Percentiles rank a stretch among this genome's conserved stretches.
Conservation (phyloP, 176 grass and related monocot species). For the Tillandsia leiboldiana region DNA sequence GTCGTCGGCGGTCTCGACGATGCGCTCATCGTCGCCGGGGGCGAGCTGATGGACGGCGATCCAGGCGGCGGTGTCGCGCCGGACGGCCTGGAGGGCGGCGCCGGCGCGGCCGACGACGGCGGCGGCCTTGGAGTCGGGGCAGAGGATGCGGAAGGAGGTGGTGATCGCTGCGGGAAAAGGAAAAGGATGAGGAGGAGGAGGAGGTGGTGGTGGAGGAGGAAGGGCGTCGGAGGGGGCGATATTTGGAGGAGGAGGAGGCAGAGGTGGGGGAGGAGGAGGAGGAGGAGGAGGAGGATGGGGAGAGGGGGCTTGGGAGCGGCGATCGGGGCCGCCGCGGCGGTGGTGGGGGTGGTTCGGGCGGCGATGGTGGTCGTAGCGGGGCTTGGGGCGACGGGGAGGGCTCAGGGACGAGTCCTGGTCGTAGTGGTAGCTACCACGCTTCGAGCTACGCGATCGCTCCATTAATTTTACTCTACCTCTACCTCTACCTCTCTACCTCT, state of each 20-base stretch:
- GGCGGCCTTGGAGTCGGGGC: conserved; percentile 66
- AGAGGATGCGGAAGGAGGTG: conserved; percentile 88
- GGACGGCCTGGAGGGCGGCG: conserved; percentile 29
- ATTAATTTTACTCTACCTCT: conserved; percentile 11
- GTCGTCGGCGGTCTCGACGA: conserved; percentile 75
- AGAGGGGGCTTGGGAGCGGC: conserved; percentile 31
- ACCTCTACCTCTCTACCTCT: neutral
- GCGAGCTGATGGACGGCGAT: conserved; percentile 53
- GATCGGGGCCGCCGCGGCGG: conserved; percentile 41
- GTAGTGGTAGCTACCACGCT: conserved; percentile 54
- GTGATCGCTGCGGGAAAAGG: conserved; percentile 6
- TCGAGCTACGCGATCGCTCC: conserved; percentile 73
- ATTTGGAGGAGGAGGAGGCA: conserved; percentile 44
- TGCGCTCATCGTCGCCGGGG: conserved; percentile 48
- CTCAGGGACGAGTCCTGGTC: conserved; percentile 45
- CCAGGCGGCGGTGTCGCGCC: conserved; percentile 63
- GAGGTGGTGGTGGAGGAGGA: conserved; percentile 25
- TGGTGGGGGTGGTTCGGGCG: conserved; percentile 35
- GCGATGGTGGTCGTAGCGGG: conserved; percentile 62
- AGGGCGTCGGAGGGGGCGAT: conserved; percentile 36
- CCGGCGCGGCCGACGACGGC: conserved; percentile 41
- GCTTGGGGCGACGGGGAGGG: conserved; percentile 68
- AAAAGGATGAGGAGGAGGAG: conserved; percentile 4
- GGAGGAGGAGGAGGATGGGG: conserved; percentile 28
- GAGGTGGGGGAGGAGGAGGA: neutral